Percentiles rank a stretch among this genome's conserved stretches.
Evolutionary conservation across 345 rosid species (phyloP).

Genomic region (Corymbia maculata): DNA sequence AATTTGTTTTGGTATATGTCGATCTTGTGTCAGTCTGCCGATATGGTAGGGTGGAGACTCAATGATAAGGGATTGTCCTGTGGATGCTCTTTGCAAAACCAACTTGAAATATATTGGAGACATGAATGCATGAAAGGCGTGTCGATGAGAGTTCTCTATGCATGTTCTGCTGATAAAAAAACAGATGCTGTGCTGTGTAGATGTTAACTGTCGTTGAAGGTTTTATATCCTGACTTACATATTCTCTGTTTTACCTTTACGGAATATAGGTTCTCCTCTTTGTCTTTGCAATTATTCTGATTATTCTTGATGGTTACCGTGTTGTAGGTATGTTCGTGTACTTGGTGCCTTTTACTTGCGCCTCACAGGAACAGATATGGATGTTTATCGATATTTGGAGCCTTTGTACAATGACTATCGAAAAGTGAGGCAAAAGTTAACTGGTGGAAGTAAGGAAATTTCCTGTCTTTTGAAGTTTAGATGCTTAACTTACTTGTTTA

Average conservation of each 20-base stretch:
- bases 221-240: not conserved
- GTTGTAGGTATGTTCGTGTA: constrained; percentile 63
- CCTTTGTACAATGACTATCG: constrained; percentile 85
- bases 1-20: not conserved
- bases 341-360: constrained; percentile 91
- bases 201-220: not conserved
- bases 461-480: not conserved
- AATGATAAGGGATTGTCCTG: not conserved
- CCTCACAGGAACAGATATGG: constrained; percentile 68
- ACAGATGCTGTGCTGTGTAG: not conserved
- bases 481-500: not conserved
- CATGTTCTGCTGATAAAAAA: not conserved
- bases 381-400: constrained; percentile 76
- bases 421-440: constrained; percentile 47
- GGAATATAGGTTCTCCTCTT: not conserved
- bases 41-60: not conserved
- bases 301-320: not conserved
- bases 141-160: not conserved
- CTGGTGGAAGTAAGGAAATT: constrained; percentile 60
- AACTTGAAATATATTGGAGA: not conserved
- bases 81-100: not conserved
- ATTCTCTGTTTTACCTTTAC: not conserved
- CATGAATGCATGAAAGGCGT: not conserved
- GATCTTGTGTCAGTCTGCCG: not conserved
- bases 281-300: not conserved